Evolutionary conservation across 805 yeast genomes (phyloP), one percentile per base, ranked within the genome.

Genomic region (Saccharomyces paradoxus): DNA sequence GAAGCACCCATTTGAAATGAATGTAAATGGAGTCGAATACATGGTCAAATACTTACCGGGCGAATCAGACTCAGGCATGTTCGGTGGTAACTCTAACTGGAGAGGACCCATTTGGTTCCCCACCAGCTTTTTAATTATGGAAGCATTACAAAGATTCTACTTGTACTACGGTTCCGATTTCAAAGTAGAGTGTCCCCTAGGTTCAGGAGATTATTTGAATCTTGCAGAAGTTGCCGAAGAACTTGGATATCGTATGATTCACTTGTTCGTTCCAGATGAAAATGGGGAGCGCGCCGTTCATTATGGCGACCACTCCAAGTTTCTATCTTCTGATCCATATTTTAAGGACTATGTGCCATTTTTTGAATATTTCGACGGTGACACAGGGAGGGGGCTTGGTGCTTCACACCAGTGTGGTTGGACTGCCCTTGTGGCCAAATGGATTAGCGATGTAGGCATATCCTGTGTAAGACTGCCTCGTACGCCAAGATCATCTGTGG

Each of bases 31-130:
- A 21, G 78, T 82, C 61, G 75, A 77, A 47, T 91, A 84, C 70
- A 74, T 76, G 49, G 92, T 89, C 32, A 78, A 79, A 56, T 89
- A 89, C 70, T 78, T 89, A 51, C 86, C 96, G 4, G 96, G 96
- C 31, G 96, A 89, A 67, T 86, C 95, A 37, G 92, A 89, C 65
- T 85, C 95, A 6, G 96, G 96, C 5, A 81, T 91, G 81, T 90
- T 90, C 77, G 97, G 97, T 53, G 97, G 97, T 57, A 90, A 90
- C 69, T 89, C 96, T 21, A 91, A 90, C 72, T 90, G 97, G 97
- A 80, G 97, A 69, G 97, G 97, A 2, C 97, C 97, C 17, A 89
- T 90, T 62, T 90, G 97, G 97, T 89, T 90, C 77, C 96, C 97
- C 22, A 88, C 88, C 12, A 91, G 87, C 65, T 90, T 91, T 70